Evolutionary conservation across 2,329 filamentous ascomycete species (phyloP), one percentile per base, ranked within the genome.

Genomic region (Amesomyces nigricolor): DNA sequence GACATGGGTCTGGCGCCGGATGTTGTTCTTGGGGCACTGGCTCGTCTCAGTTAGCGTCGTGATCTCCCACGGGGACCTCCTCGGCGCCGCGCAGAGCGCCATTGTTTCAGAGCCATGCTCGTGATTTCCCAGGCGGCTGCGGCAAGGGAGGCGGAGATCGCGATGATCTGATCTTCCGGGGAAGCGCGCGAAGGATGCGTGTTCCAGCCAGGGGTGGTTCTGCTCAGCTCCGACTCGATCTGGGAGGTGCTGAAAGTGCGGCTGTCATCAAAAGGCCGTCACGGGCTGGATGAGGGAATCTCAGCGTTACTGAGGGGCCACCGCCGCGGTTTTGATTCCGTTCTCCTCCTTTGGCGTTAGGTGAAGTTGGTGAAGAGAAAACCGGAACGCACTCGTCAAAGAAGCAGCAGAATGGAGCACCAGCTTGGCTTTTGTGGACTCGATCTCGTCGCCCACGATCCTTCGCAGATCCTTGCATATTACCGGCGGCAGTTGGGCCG

Each of bases 1-100:
- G 53, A 44, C 57, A 53, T 56, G 57, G 52, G 43, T 53, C 43
- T 37, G 44, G 54, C 47, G 35, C 19, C 42, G 50, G 30, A n/a
- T 29, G 44, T 16, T 48, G 52, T 45, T 45, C 42, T 14, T 35
- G 26, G 22, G 30, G 40, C 22, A 17, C 29, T 30, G 30, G 19
- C 29, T 52, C 16, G n/a, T 13, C 9, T 32, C 38, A 48, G 32
- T 50, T 62, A 56, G 58, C 61, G 57, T 43, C 47, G 58, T 62
- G 61, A 63, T 62, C 58, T 47, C 39, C 58, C 38, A 51, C 47
- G 45, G 42, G 32, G 32, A 35, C 43, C 55, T 53, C 45, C 22
- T 44, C 53, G 54, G 53, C 62, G 62, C 62, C 62, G 62, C 53
- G 52, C 54, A 54, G 43, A 54, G 55, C 58, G 59, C 58, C 61